phyloP scores from a whole-genome alignment of 176 grass and related monocot genomes.

The Puccinellia tenuiflora region DNA sequence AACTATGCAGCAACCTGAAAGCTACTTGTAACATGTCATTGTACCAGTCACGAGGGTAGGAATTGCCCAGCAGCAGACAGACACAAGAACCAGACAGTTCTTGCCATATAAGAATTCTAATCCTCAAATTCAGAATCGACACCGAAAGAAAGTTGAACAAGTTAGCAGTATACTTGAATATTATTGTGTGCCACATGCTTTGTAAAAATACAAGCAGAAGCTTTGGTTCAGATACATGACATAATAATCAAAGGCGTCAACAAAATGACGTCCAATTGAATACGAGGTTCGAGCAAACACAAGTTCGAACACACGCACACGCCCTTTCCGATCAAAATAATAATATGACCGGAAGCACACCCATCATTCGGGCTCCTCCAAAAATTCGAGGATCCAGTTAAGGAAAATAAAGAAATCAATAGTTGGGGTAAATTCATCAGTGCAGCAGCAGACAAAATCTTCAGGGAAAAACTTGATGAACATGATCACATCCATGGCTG shows the following conservation, averaged over 20 bases:
- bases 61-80: not conserved
- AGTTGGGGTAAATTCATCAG: constrained; percentile 32
- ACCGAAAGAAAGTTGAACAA: not conserved
- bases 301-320: constrained; percentile 25
- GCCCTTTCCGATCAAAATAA: constrained; percentile 51
- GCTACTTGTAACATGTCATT: not conserved
- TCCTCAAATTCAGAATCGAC: not conserved
- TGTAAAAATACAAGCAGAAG: constrained; percentile 21
- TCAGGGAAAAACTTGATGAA: constrained; percentile 34
- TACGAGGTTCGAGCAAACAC: constrained; percentile 31
- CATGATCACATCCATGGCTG: constrained; percentile 69
- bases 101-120: not conserved
- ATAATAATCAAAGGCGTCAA: constrained; percentile 22
- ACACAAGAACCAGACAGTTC: not conserved
- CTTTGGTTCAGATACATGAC: constrained; percentile 37
- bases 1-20: not conserved
- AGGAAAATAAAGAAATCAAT: constrained; percentile 39
- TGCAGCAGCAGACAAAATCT: constrained; percentile 46
- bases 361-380: constrained; percentile 42
- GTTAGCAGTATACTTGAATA: constrained; percentile 7
- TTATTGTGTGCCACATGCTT: constrained; percentile 32
- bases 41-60: not conserved
- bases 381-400: constrained; percentile 48
- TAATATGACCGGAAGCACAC: constrained; percentile 51
- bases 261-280: constrained; percentile 27